Evolutionary conservation across 2,329 filamentous ascomycete species (phyloP).

Genomic region (Exophiala aquamarina): DNA sequence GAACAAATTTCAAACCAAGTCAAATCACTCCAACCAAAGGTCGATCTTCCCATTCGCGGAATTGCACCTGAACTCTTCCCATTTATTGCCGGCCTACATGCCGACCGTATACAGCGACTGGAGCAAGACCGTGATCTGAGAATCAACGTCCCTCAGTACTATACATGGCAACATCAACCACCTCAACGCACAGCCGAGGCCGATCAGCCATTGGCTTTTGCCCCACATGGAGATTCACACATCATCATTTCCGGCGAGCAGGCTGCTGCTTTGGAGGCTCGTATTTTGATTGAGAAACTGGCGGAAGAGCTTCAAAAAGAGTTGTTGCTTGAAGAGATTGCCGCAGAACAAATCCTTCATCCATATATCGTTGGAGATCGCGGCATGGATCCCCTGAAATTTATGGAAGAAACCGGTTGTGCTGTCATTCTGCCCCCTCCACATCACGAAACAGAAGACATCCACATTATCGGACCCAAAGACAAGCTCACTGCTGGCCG

Average conservation of each 20-base stretch:
- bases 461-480: conserved; percentile 80
- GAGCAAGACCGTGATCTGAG: conserved; percentile 74
- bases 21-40: conserved; percentile 77
- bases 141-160: conserved; percentile 79
- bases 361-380: conserved; percentile 91
- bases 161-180: conserved; percentile 68
- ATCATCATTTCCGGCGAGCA: conserved; percentile 89
- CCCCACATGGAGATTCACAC: conserved; percentile 69
- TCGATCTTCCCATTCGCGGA: conserved; percentile 76
- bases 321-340: conserved; percentile 73
- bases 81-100: conserved; percentile 82
- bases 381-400: conserved; percentile 77
- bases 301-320: conserved; percentile 74
- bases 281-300: conserved; percentile 75
- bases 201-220: conserved; percentile 69
- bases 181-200: conserved; percentile 62
- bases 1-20: conserved; percentile 85
- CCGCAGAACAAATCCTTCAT: conserved; percentile 82
- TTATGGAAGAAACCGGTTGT: conserved; percentile 88
- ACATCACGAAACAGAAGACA: conserved; percentile 74
- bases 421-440: conserved; percentile 76
- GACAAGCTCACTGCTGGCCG: conserved; percentile 72
- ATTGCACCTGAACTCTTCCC: conserved; percentile 93
- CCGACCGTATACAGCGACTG: conserved; percentile 65
- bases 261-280: conserved; percentile 73